A percentile compares a stretch with the other conserved stretches of the same genome.
These are phyloP conservation scores for Salvia rosmarinus DNA, from an alignment of 257 asterid genomes.

Conservation along the genomic window DNA sequence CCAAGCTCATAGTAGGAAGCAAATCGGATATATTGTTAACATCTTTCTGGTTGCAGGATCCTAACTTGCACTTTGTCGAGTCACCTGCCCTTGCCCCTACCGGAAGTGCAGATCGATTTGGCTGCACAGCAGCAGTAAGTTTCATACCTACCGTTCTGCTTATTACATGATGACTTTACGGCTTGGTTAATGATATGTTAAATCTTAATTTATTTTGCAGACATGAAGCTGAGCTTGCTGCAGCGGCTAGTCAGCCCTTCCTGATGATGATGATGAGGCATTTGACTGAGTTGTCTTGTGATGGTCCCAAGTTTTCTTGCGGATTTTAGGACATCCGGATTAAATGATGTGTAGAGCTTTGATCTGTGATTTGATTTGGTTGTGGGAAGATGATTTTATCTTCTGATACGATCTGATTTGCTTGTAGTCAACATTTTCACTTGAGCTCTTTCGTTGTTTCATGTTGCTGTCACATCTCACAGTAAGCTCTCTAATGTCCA, in stretches of 20 bases:
- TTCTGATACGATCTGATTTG: constrained; percentile 33
- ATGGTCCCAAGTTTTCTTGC: constrained; percentile 18
- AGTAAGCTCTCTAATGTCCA: not conserved
- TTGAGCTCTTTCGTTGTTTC: not conserved
- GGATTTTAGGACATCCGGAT: constrained; percentile 33
- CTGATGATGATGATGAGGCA: constrained; percentile 75
- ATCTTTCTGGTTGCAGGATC: constrained; percentile 47
- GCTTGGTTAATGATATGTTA: not conserved
- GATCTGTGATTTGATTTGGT: constrained; percentile 30
- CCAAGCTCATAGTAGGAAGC: not conserved
- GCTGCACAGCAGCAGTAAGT: constrained; percentile 72
- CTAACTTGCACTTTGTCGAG: constrained; percentile 81
- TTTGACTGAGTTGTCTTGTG: constrained; percentile 49
- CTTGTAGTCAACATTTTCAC: constrained; percentile 17
- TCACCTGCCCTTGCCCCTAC: constrained; percentile 88
- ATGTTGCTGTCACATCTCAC: not conserved
- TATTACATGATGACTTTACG: no score
- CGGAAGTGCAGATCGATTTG: constrained; percentile 84
- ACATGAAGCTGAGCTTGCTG: constrained; percentile 63
- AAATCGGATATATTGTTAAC: not conserved
- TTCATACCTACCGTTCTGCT: no score
- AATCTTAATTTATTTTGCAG: constrained; percentile 36
- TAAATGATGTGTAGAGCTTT: constrained; percentile 32
- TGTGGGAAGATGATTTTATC: constrained; percentile 37
- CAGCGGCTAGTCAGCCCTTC: constrained; percentile 73